Percentiles rank a stretch among this genome's conserved stretches.
These are phyloP conservation scores for Puccinia novopanici DNA, from an alignment of 1,284 basidiomycete species.

Conservation along the genomic window DNA sequence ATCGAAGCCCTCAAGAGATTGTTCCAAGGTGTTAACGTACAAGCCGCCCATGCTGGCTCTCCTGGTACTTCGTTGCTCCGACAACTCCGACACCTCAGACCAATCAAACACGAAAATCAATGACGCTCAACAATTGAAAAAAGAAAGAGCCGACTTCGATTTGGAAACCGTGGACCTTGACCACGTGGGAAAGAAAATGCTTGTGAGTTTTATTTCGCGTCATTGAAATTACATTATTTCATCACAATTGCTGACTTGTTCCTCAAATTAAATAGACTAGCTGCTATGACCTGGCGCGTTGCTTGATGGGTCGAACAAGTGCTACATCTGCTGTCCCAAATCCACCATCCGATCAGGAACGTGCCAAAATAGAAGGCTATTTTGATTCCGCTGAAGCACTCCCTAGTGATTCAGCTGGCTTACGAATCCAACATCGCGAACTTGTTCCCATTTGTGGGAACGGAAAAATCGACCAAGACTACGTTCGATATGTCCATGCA, in stretches of 20 bases:
- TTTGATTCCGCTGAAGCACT: not conserved
- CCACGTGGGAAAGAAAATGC: not conserved
- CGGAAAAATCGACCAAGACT: constrained; percentile 34
- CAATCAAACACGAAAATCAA: not conserved
- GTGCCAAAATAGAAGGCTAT: constrained; percentile 20
- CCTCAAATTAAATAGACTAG: not conserved
- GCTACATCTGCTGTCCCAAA: constrained; percentile 15
- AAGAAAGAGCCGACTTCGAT: not conserved
- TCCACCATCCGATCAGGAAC: constrained; percentile 10
- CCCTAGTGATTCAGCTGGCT: constrained; percentile 17
- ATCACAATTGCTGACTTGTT: not conserved
- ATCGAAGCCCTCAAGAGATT: constrained; percentile 21
- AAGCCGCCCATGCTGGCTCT: not conserved
- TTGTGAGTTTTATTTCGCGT: not conserved
- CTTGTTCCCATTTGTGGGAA: constrained; percentile 2
- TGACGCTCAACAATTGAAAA: not conserved
- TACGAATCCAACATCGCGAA: constrained; percentile 15
- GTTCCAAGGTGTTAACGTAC: constrained; percentile 8
- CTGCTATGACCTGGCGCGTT: constrained; percentile 28
- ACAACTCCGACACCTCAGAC: not conserved
- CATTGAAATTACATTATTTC: not conserved
- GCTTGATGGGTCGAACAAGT: constrained; percentile 30
- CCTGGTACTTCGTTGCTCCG: too few relatives aligned
- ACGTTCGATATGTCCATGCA: constrained; percentile 24
- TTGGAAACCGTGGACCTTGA: constrained; percentile 7